Evolutionary conservation across 805 yeast species (phyloP), one percentile per base, ranked within the genome.

Genomic region (Spathaspora hagerdaliae): DNA sequence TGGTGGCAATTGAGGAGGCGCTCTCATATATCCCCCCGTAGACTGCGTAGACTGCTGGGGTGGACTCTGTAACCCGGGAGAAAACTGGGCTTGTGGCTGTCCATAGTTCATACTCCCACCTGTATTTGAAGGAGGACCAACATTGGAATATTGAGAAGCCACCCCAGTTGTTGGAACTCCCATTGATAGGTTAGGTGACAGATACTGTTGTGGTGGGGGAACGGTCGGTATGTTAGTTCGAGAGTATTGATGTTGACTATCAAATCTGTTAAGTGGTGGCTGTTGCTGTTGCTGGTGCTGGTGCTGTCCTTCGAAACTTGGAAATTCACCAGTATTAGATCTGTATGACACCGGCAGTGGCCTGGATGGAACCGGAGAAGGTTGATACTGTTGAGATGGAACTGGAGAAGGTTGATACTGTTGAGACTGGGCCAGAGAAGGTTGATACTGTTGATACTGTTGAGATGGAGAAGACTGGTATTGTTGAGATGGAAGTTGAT

Each of bases 1-100:
- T 12, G 53, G 51, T 9, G 53, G 53, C 27, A 48, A 44, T 38
- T 48, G 48, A 9, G 51, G 48, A 9, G 51, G 51, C 12, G 39
- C 49, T 44, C 15, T 42, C 31, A 32, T 40, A 48, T 19, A 27
- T 12, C 27, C 44, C 19, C 27, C 44, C 19, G 10, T 33, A 11
- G 39, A 13, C 6, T 15, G 27, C 9, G n/a, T n/a, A 8, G 31
- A 10, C 31, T 27, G 10, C 10, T 7, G 31, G 31, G 7, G 31
- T 27, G 32, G 32, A 29, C 32, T 29, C 12, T 29, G 32, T 9
- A 29, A 29, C 3, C 32, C 32, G 24, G 24, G 5, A 19, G 24
- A 19, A 19, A 19, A 19, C 24, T 3, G 24, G 24, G 24, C 24
- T 19, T 19, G 24, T 19, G 24, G 24, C 24, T 29, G 32, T 9